A percentile compares a stretch with the other conserved stretches of the same genome.
phyloP scores from a whole-genome alignment of 2,329 filamentous ascomycete species.

The Neospermospora avenae region DNA sequence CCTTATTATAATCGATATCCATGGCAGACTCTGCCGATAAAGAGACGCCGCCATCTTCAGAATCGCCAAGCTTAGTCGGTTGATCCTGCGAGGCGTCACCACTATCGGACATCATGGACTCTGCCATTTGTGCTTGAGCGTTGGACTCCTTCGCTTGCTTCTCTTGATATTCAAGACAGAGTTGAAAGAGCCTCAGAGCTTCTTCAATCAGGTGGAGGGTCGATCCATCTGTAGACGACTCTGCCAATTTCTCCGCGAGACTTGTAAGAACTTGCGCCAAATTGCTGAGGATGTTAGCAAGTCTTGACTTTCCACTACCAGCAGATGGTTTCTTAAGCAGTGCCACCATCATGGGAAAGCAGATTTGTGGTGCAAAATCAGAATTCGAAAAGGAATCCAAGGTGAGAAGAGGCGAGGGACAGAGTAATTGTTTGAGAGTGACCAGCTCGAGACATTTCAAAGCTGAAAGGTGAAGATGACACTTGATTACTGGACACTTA shows the following conservation, averaged over 20 bases:
- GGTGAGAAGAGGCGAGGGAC: background rate
- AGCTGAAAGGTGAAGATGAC: background rate
- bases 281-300: slow-evolving; percentile 43
- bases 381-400: background rate
- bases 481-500: slow-evolving; percentile 25
- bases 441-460: background rate
- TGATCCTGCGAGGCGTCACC: background rate
- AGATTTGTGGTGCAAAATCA: background rate
- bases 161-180: slow-evolving; percentile 53
- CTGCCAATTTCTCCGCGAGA: slow-evolving; percentile 57
- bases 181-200: slow-evolving; percentile 56
- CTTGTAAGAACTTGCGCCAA: slow-evolving; percentile 66
- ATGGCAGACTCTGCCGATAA: slow-evolving; percentile 10
- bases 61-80: slow-evolving; percentile 31
- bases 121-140: slow-evolving; percentile 34
- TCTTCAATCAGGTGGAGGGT: slow-evolving; percentile 53
- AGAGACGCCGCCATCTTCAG: slow-evolving; percentile 37
- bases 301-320: background rate
- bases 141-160: slow-evolving; percentile 41
- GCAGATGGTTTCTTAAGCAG: background rate
- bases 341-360: background rate
- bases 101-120: slow-evolving; percentile 29
- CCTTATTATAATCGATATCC: slow-evolving; percentile 40
- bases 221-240: slow-evolving; percentile 36
- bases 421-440: background rate